Conservation (phyloP, 768 basidiomycete species). For the Rhodocollybia butyracea region DNA sequence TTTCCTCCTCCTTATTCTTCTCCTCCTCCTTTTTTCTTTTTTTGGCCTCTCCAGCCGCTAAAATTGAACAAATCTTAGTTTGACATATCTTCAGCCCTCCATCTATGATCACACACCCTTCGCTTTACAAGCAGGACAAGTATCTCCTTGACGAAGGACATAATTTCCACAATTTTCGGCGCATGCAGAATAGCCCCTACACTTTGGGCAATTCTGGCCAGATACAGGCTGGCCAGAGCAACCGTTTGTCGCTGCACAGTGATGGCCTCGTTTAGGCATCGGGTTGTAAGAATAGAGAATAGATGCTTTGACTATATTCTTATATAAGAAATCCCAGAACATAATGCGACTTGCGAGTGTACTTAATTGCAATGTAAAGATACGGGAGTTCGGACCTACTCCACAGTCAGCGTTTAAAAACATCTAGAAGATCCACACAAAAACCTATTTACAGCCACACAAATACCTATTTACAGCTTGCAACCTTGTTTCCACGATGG, state of each 20-base stretch:
- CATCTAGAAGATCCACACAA: no score
- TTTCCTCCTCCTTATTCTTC: neutral
- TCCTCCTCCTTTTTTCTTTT: neutral
- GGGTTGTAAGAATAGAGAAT: no score
- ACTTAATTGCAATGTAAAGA: no score
- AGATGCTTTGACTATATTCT: no score
- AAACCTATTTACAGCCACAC: no score
- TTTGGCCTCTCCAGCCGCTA: neutral
- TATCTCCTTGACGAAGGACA: neutral
- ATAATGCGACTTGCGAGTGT: no score
- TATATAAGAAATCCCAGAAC: no score
- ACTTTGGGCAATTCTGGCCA: neutral
- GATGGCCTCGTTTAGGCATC: neutral
- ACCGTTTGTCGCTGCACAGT: neutral
- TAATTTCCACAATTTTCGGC: neutral
- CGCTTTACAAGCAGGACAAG: neutral
- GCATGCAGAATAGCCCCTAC: neutral
- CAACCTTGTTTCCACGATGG: no score
- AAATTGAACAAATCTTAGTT: neutral
- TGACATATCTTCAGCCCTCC: neutral
- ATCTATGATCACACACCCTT: neutral
- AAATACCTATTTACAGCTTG: no score
- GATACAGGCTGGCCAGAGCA: neutral
- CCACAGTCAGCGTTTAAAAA: no score
- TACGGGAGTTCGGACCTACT: no score